These are phyloP conservation scores for Cystofilobasidium capitatum DNA, from an alignment of 768 basidiomycete genomes.

Conservation along the genomic window DNA sequence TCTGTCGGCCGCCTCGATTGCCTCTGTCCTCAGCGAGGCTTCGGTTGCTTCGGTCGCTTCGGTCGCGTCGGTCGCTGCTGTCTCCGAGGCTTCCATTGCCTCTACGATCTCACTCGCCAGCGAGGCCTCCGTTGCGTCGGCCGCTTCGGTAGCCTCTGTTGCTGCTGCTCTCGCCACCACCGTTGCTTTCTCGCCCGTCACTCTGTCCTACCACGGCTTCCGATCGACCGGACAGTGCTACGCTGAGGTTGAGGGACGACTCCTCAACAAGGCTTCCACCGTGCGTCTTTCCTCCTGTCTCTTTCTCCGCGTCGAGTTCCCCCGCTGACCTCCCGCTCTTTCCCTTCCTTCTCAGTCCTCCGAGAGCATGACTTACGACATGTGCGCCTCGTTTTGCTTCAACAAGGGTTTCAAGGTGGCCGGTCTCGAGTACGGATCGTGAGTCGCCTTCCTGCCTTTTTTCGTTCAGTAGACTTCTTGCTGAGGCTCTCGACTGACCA, in stretches of 20 bases:
- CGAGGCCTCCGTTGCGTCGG: not conserved
- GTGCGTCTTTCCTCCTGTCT: too few relatives aligned
- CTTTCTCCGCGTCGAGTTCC: too few relatives aligned
- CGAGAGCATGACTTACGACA: conserved; percentile 37
- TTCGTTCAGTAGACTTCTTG: too few relatives aligned
- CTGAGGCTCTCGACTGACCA: not conserved
- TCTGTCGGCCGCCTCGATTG: not conserved
- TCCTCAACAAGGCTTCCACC: not conserved
- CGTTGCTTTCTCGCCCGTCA: not conserved
- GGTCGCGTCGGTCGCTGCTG: not conserved
- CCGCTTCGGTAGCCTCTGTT: not conserved
- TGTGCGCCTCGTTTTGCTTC: conserved; percentile 37
- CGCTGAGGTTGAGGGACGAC: not conserved
- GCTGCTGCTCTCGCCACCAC: not conserved
- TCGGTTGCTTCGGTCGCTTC: not conserved
- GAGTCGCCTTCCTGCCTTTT: not conserved
- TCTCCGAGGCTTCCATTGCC: not conserved
- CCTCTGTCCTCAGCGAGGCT: not conserved
- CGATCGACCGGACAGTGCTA: not conserved
- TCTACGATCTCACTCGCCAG: not conserved
- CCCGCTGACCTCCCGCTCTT: not conserved
- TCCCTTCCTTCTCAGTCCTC: not conserved
- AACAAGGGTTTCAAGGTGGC: conserved; percentile 36
- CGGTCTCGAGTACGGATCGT: conserved; percentile 35
- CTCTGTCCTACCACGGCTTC: conserved; percentile 1